Evolutionary conservation across 2,329 filamentous ascomycete genomes (phyloP).

Genomic region (Xylariaceae sp.): DNA sequence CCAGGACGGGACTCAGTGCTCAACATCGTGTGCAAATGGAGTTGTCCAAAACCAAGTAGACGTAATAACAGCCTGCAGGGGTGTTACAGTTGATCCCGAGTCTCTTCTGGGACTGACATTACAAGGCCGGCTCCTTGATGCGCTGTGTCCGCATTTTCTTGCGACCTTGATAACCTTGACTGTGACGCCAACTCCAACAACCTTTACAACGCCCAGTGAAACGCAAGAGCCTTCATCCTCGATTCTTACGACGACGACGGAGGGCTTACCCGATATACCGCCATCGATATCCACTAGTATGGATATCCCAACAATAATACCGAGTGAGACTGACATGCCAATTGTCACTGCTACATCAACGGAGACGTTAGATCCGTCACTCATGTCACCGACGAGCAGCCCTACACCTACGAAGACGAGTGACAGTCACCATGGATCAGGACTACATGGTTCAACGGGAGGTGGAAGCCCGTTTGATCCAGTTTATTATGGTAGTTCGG

Average conservation of each 20-base stretch:
- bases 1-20: constrained; percentile 24
- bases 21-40: constrained; percentile 25
- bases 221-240: constrained; percentile 11
- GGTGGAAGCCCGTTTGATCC: constrained; percentile 27
- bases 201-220: constrained; percentile 4
- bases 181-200: constrained; percentile 18
- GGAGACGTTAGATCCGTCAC: background rate
- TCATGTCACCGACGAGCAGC: constrained; percentile 1
- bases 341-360: constrained; percentile 4
- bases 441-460: constrained; percentile 14
- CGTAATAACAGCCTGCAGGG: constrained; percentile 21
- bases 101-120: constrained; percentile 27
- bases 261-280: constrained; percentile 1
- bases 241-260: constrained; percentile 6
- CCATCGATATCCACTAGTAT: background rate
- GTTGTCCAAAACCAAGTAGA: constrained; percentile 17
- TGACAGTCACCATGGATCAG: background rate
- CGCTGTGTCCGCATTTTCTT: constrained; percentile 24
- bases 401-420: constrained; percentile 4
- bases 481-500: constrained; percentile 4
- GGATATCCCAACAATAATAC: background rate
- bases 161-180: constrained; percentile 24
- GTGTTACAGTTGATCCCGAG: constrained; percentile 20
- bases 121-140: constrained; percentile 23
- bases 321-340: constrained; percentile 4